Conservation (phyloP, 345 rosid species). For the Geranium brycei region DNA sequence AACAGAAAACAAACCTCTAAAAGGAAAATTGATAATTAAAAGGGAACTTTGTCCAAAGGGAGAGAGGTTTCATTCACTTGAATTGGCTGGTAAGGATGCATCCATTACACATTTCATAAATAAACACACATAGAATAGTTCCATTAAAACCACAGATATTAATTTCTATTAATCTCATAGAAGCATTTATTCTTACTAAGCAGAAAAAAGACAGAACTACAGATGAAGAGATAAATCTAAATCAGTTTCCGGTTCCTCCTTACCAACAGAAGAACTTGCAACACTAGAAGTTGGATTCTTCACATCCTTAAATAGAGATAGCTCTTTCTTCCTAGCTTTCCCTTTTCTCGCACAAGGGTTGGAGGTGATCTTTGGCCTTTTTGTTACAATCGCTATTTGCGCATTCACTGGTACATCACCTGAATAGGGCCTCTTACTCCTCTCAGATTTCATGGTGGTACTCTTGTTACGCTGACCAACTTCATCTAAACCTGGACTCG, state of each 20-base stretch:
- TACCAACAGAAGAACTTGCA: neutral
- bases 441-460: constrained; percentile 3
- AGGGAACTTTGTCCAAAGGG: neutral
- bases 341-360: neutral
- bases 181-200: neutral
- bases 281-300: neutral
- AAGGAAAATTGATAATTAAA: too few relatives aligned
- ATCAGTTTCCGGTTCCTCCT: constrained; percentile 5
- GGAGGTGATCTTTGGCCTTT: constrained; percentile 9
- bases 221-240: constrained; percentile 20
- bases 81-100: neutral
- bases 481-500: constrained; percentile 2
- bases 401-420: neutral
- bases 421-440: constrained; percentile 1
- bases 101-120: neutral
- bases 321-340: constrained; percentile 9
- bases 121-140: neutral
- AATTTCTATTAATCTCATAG: neutral
- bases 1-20: too few relatives aligned
- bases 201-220: constrained; percentile 8
- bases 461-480: constrained; percentile 4
- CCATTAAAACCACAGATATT: neutral
- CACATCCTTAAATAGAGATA: constrained; percentile 6
- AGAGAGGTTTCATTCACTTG: neutral
- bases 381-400: neutral